Base-by-base conservation (phyloP, 2,329 filamentous ascomycete genomes). In the Fusarium aywerte region DNA sequence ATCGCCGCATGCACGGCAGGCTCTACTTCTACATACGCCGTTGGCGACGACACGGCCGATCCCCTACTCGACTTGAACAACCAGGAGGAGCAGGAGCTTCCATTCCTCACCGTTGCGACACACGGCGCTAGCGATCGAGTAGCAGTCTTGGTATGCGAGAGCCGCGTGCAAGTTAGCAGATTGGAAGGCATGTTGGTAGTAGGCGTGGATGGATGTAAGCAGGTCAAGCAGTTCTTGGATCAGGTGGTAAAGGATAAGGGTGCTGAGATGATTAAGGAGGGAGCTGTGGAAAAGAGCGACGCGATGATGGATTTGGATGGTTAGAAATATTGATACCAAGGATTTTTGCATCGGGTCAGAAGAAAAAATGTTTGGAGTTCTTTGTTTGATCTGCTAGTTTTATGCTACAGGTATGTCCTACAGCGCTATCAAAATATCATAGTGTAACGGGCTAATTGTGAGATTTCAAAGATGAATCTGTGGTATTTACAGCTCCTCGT, bases 141-240 rank as follows among this genome's bases (percentile, higher is more conserved):
- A 3, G 89, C 87, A 4, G 90, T 94, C 8, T 80, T 97, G 66
- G 86, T 94, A 13, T 92, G 96, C 84, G 96, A 98, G 83, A 96
- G 90, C 54, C 88, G 92, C 45, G 90, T 97, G n/a, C 91, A 96
- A 78, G 87, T 91, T 66, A 85, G 85, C 58, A 86, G 93, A 58
- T 76, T 98, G 61, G 95, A 99, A 80, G 92, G 92, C 2, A 97
- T 99, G 94, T 81, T 99, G 71, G 93, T 92, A 0, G 93, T 97
- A 2, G 95, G 91, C 0, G 89, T 97, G 47, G 94, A 97, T 76
- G 96, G 94, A 7, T 98, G 95, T 78, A 93, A 90, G 79, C 90
- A 94, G 76, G 89, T 98, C 36, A 86, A 92, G 67, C 85, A 88
- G 69, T 90, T 97, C 48, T 76, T 99, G 73, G 94, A 98, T 77